Evolutionary conservation across 768 basidiomycete species (phyloP).

Genomic region (Russula sp.): DNA sequence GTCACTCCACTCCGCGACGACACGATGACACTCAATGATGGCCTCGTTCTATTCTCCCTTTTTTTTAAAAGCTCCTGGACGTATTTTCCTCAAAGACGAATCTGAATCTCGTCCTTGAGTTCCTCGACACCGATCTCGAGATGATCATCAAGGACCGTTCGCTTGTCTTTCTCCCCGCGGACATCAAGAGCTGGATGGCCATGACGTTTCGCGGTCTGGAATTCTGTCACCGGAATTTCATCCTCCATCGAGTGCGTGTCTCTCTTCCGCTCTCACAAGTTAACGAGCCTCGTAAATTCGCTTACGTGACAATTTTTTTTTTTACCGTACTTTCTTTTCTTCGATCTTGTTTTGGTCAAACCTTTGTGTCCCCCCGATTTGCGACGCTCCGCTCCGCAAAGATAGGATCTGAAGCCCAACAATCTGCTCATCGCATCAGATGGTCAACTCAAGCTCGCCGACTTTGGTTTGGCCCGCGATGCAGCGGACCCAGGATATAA

Average conservation of each 20-base stretch:
- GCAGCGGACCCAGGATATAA: conserved; percentile 92
- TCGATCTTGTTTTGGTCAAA: neutral
- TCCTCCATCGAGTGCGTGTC: conserved; percentile 87
- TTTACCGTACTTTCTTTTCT: neutral
- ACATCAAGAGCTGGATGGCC: conserved; percentile 98
- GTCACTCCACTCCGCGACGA: no score
- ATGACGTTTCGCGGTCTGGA: conserved; percentile 98
- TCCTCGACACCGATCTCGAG: conserved; percentile 93
- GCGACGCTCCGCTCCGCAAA: neutral
- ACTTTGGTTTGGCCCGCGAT: conserved; percentile 97
- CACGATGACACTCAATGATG: neutral
- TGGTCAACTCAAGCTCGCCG: conserved; percentile 93
- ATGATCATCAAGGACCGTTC: conserved; percentile 93
- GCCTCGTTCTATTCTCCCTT: neutral
- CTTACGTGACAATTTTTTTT: neutral
- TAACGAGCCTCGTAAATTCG: no score
- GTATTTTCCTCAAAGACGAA: conserved; percentile 97
- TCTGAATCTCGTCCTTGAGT: conserved; percentile 95
- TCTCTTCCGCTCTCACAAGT: no score
- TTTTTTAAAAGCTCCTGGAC: conserved; percentile 69
- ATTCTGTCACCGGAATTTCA: conserved; percentile 93
- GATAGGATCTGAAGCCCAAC: conserved; percentile 96
- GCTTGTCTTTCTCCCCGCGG: conserved; percentile 89
- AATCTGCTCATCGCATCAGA: conserved; percentile 91
- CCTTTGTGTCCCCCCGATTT: neutral